A percentile compares a stretch with the other conserved stretches of the same genome.
phyloP scores from a whole-genome alignment of 192 early-diverging fungal genomes.

The Spizellomyces punctatus region DNA sequence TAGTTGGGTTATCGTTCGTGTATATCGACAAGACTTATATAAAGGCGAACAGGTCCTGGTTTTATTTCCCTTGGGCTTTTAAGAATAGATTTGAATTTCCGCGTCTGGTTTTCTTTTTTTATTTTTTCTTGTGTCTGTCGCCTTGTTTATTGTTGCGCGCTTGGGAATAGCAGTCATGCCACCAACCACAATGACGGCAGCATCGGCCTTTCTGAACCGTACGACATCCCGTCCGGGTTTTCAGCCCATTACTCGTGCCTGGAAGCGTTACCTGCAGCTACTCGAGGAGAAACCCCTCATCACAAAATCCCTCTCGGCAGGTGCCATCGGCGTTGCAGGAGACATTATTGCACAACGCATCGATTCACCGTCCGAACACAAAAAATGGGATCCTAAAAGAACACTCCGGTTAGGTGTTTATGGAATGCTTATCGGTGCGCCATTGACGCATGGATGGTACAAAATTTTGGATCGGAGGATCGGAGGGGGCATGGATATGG shows the following conservation, averaged over 20 bases:
- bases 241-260: conserved; percentile 26
- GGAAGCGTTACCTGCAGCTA: conserved; percentile 33
- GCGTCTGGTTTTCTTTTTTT: no score
- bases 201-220: background rate
- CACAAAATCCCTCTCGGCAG: conserved; percentile 32
- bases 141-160: no score
- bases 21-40: no score
- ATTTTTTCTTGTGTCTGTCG: no score
- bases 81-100: no score
- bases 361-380: conserved; percentile 12
- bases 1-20: no score
- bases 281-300: conserved; percentile 32
- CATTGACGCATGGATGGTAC: conserved; percentile 36
- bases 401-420: conserved; percentile 29
- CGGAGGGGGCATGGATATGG: conserved; percentile 26
- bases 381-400: conserved; percentile 26
- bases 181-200: background rate
- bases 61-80: no score
- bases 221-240: conserved; percentile 3
- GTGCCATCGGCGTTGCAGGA: conserved; percentile 31
- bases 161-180: no score
- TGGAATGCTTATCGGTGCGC: conserved; percentile 23
- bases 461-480: conserved; percentile 28
- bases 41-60: no score
- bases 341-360: conserved; percentile 34